Conservation (phyloP, 208 protist genomes). For the Leishmania gerbilli region DNA sequence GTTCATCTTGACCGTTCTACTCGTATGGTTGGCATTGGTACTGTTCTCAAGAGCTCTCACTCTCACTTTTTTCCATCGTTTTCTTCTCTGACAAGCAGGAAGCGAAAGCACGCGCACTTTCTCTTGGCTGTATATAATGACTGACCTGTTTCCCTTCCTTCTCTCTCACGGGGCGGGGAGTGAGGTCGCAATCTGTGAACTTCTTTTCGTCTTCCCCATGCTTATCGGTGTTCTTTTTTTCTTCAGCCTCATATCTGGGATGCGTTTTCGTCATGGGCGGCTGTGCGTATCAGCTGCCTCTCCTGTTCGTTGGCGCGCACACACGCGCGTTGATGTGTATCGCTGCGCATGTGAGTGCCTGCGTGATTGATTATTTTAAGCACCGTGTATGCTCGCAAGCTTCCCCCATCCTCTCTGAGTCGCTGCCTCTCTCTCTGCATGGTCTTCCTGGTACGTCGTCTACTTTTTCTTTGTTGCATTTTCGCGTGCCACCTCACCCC, state of each 20-base stretch:
- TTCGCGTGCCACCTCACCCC: background rate
- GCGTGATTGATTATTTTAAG: background rate
- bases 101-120: background rate
- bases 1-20: background rate
- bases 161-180: background rate
- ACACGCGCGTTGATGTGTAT: background rate
- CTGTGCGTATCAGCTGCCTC: background rate
- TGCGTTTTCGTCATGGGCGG: background rate
- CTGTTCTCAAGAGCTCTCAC: background rate
- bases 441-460: background rate
- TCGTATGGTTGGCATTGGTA: background rate
- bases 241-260: background rate
- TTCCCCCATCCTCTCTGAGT: background rate
- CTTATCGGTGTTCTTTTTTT: background rate
- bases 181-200: background rate
- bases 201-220: background rate
- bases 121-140: background rate
- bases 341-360: background rate
- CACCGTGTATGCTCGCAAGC: background rate
- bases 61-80: background rate
- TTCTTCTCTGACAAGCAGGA: background rate
- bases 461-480: background rate
- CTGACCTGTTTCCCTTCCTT: background rate
- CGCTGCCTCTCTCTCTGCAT: background rate
- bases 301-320: background rate